A percentile compares a stretch with the other conserved stretches of the same genome.
Evolutionary conservation across 129 eudicot genomes (phyloP).

Genomic region (Artemisia tridentata): DNA sequence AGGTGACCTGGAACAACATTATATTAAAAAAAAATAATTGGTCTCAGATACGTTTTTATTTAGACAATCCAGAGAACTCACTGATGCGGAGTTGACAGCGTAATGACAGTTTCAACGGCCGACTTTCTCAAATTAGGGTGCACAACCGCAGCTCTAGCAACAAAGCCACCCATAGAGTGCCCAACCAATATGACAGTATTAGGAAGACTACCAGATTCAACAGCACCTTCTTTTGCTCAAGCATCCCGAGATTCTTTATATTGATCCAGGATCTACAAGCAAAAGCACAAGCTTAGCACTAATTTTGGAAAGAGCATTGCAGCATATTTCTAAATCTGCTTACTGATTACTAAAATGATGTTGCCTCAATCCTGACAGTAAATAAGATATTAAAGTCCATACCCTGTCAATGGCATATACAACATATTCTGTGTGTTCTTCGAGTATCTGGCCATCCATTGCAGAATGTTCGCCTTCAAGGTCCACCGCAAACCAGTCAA

Average conservation of each 20-base stretch:
- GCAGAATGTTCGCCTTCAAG: conserved; percentile 99
- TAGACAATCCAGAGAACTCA: too few species aligned
- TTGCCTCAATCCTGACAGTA: conserved; percentile 3
- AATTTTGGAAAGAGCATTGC: conserved; percentile 12
- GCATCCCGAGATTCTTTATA: conserved; percentile 78
- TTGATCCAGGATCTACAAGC: conserved; percentile 73
- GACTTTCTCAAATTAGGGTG: conserved; percentile 84
- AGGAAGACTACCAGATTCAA: conserved; percentile 52
- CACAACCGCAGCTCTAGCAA: too few species aligned
- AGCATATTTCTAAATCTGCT: neutral
- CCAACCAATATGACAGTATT: too few species aligned
- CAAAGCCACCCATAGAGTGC: too few species aligned
- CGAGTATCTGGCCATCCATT: conserved; percentile 94
- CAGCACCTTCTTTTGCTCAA: conserved; percentile 65
- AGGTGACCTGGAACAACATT: conserved; percentile 62
- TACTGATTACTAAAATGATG: neutral
- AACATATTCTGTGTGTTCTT: conserved; percentile 97
- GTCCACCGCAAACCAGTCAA: conserved; percentile 99
- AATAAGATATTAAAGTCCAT: too few species aligned
- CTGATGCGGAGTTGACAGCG: too few species aligned
- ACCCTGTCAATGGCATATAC: too few species aligned
- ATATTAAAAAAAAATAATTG: conserved; percentile 4
- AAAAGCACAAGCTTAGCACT: conserved; percentile 11
- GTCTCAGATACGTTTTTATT: conserved; percentile 1
- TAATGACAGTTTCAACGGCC: conserved; percentile 80